These are phyloP conservation scores for Nepenthes alata DNA, from an alignment of 179 eudicot genomes.

Conservation along the genomic window DNA sequence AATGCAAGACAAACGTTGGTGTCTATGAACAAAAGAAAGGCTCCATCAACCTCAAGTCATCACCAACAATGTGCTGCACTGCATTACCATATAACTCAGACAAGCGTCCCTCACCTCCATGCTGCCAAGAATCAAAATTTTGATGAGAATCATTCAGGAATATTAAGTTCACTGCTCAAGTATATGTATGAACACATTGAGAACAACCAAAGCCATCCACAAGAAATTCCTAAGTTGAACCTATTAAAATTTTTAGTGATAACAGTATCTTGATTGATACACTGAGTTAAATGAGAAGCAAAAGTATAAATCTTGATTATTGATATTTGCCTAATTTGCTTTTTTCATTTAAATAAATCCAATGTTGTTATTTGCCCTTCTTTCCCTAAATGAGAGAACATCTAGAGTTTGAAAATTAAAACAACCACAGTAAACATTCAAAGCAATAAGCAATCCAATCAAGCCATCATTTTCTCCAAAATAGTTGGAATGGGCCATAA, in stretches of 20 bases:
- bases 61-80: constrained; percentile 61
- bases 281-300: not conserved
- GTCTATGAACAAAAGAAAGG: not conserved
- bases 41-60: constrained; percentile 51
- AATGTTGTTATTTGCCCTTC: not conserved
- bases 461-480: no score
- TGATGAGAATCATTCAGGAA: not conserved
- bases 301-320: not conserved
- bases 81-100: constrained; percentile 53
- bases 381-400: no score
- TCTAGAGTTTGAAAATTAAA: no score
- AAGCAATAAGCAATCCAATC: no score
- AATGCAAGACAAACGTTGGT: constrained; percentile 2
- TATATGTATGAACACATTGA: not conserved
- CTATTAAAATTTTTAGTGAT: no score
- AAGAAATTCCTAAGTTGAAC: not conserved
- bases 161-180: not conserved
- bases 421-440: no score
- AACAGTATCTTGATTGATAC: no score
- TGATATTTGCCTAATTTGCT: not conserved
- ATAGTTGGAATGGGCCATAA: no score
- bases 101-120: constrained; percentile 88
- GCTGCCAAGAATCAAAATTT: constrained; percentile 30
- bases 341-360: not conserved
- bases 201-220: not conserved